Percentiles rank a stretch among this genome's conserved stretches.
phyloP scores from a whole-genome alignment of 1,284 basidiomycete genomes.

The Rhodotorula sp. region DNA sequence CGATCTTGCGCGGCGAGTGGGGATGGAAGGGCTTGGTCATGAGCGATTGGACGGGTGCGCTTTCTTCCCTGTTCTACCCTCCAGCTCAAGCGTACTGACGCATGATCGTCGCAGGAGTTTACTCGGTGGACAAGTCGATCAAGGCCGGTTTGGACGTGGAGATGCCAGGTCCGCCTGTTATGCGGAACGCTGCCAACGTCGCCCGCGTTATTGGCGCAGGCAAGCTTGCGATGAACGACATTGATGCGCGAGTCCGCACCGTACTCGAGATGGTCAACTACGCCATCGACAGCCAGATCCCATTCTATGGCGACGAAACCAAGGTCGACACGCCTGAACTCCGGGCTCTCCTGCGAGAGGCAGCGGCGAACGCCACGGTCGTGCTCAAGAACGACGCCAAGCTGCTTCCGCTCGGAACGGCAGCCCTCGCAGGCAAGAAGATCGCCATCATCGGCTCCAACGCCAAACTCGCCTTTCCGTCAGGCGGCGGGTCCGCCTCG shows the following conservation, averaged over 20 bases:
- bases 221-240: slow-evolving; percentile 58
- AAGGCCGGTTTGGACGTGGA: slow-evolving; percentile 76
- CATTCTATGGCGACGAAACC: slow-evolving; percentile 30
- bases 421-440: slow-evolving; percentile 57
- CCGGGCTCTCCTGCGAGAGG: slow-evolving; percentile 59
- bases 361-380: slow-evolving; percentile 66
- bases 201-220: slow-evolving; percentile 61
- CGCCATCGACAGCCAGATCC: slow-evolving; percentile 34
- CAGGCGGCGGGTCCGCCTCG: slow-evolving; percentile 72
- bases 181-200: slow-evolving; percentile 57
- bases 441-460: slow-evolving; percentile 69
- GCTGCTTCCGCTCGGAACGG: slow-evolving; percentile 60
- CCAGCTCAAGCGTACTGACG: background rate
- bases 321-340: slow-evolving; percentile 55
- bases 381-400: slow-evolving; percentile 65
- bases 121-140: slow-evolving; percentile 63
- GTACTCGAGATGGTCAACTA: slow-evolving; percentile 39
- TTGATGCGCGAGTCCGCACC: slow-evolving; percentile 60
- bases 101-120: slow-evolving; percentile 62
- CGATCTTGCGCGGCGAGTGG: slow-evolving; percentile 67
- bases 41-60: slow-evolving; percentile 51
- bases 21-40: slow-evolving; percentile 57
- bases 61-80: background rate
- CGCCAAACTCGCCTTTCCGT: slow-evolving; percentile 60
- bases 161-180: slow-evolving; percentile 51